These are phyloP conservation scores for Pythium dissimile DNA, from an alignment of 352 stramenopile species.

Conservation along the genomic window DNA sequence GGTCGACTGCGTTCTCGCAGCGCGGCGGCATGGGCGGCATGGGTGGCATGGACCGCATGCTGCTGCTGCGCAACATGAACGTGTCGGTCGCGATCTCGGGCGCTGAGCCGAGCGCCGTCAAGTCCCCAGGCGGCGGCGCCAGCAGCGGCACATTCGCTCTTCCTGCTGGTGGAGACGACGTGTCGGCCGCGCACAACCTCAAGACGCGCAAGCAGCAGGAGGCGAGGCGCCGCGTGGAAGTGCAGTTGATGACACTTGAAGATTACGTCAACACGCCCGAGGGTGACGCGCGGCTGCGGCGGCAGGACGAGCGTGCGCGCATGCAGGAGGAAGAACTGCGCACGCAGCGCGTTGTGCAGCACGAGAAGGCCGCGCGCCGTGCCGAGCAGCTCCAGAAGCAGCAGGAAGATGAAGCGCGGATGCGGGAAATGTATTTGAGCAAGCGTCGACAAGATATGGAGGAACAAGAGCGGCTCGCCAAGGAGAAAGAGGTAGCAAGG, in stretches of 20 bases:
- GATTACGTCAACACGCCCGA: slow-evolving; percentile 60
- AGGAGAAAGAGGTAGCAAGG: slow-evolving; percentile 40
- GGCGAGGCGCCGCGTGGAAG: slow-evolving; percentile 41
- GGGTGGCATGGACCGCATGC: slow-evolving; percentile 38
- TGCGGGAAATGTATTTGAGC: slow-evolving; percentile 49
- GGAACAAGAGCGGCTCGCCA: slow-evolving; percentile 36
- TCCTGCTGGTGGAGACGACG: slow-evolving; percentile 15
- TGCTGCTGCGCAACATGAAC: slow-evolving; percentile 57
- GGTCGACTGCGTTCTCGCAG: no score
- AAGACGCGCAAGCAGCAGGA: slow-evolving; percentile 51
- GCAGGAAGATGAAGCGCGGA: slow-evolving; percentile 41
- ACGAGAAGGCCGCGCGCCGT: slow-evolving; percentile 29
- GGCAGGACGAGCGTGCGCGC: slow-evolving; percentile 45
- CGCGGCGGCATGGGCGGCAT: not conserved
- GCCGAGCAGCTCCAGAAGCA: slow-evolving; percentile 30
- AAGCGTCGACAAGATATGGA: slow-evolving; percentile 41
- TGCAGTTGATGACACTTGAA: slow-evolving; percentile 46
- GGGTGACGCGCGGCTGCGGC: slow-evolving; percentile 36
- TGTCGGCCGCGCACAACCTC: slow-evolving; percentile 66
- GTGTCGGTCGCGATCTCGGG: slow-evolving; percentile 18
- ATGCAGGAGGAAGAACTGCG: slow-evolving; percentile 65
- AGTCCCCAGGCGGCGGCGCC: not conserved
- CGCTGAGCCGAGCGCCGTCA: not conserved
- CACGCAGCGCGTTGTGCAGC: slow-evolving; percentile 37
- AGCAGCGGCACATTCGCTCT: not conserved